Base-by-base conservation (phyloP, 164 flowering plant genomes). In the Tetracentron sinense region DNA sequence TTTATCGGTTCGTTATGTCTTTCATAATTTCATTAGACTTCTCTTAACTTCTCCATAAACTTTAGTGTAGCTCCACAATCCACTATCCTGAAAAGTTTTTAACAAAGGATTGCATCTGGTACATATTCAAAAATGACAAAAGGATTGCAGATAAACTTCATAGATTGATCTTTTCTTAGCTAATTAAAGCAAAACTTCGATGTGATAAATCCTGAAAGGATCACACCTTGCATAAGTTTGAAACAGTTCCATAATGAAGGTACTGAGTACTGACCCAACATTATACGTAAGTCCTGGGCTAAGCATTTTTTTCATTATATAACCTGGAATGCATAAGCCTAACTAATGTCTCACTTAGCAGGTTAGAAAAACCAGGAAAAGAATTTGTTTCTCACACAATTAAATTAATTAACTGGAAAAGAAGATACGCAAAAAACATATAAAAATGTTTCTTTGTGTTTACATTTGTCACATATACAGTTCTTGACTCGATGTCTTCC, bases 391-490 rank as follows among this genome's bases (percentile, higher is more conserved):
- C 4, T 22, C 56, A 19, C 12, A 29, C 25, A 52, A 52, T 19
- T 35, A 2, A 56, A 42, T 19, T 20, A 3, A 4, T 52, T 42
- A 15, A 29, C 17, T 26, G 19, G n/a, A 19, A 29, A 42, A 21
- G 21, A 10, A 12, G 26, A 42, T n/a, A 31, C 19, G 6, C 35
- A 10, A 14, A 19, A 10, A 42, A 15, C 12, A 46, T 19, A 12
- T 28, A 25, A 20, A 64, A 25, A 42, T 8, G 33, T 30, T 49
- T 56, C 15, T 55, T 12, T 33, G 29, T 25, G 57, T 21, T 75
- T 77, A 79, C 83, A 68, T 79, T 79, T 60, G 81, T 67, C 67
- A 77, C 75, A 47, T 68, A 57, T 26, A 77, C 74, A 58, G 83
- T 77, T 70, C 79, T 79, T 38, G 70, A 66, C 26, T 67, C 67